phyloP scores from a whole-genome alignment of 768 basidiomycete species.

The Pisolithus microcarpus region DNA sequence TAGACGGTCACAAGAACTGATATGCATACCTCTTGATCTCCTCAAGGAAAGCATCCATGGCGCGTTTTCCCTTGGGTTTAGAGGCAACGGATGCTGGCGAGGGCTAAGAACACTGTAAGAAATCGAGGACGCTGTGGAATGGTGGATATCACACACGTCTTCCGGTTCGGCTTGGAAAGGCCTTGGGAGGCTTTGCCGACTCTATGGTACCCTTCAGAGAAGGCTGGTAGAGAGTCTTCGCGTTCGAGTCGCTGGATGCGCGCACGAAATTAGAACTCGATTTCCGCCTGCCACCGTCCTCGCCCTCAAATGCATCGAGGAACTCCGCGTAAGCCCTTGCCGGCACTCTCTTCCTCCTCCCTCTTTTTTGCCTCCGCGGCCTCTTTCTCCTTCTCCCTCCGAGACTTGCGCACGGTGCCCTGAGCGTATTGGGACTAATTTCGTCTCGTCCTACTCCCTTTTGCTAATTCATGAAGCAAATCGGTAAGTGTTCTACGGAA shows the following conservation, averaged over 20 bases:
- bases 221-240: conserved; percentile 35
- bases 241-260: conserved; percentile 35
- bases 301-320: conserved; percentile 76
- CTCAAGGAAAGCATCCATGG: conserved; percentile 93
- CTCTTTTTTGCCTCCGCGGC: conserved; percentile 83
- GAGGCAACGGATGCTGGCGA: conserved; percentile 51
- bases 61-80: conserved; percentile 88
- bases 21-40: conserved; percentile 80
- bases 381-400: conserved; percentile 87
- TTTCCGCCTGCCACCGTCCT: conserved; percentile 45
- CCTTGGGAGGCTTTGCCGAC: conserved; percentile 23
- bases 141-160: conserved; percentile 21
- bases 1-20: background rate
- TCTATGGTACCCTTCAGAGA: conserved; percentile 26
- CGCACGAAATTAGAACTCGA: conserved; percentile 56
- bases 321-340: conserved; percentile 81
- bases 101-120: conserved; percentile 30
- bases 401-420: conserved; percentile 83
- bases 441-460: conserved; percentile 80
- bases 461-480: conserved; percentile 56
- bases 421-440: conserved; percentile 79
- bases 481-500: conserved; percentile 51
- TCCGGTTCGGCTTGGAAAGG: conserved; percentile 27
- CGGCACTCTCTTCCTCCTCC: conserved; percentile 75
- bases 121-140: background rate